Percentiles rank a stretch among this genome's conserved stretches.
Conservation (phyloP, 2,329 filamentous ascomycete genomes). For the Sporothrix pseudoabietina region DNA sequence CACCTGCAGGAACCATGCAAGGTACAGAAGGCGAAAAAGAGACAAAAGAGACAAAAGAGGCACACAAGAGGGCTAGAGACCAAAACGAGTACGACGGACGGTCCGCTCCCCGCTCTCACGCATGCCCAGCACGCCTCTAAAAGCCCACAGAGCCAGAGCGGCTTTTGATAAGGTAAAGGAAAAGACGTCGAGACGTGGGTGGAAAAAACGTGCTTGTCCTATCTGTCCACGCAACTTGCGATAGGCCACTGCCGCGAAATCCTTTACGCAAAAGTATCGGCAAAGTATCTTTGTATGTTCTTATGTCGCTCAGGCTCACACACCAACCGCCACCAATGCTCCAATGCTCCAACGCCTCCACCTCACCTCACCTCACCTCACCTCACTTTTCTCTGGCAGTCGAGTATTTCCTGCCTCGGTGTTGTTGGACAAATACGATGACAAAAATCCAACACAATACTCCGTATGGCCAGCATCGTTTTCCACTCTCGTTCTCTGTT, state of each 20-base stretch:
- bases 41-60: background rate
- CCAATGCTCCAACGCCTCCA: background rate
- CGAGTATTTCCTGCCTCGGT: background rate
- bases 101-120: background rate
- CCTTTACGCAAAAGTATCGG: background rate
- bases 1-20: constrained; percentile 32
- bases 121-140: constrained; percentile 14
- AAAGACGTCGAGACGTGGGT: background rate
- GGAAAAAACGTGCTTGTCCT: constrained; percentile 7
- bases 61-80: too few species aligned
- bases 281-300: background rate
- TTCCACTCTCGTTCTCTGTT: background rate
- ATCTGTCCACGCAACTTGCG: background rate
- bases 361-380: background rate
- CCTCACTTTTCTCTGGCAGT: background rate
- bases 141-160: background rate
- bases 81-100: background rate
- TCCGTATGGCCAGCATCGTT: background rate
- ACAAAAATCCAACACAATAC: too few species aligned
- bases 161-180: background rate
- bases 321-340: background rate
- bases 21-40: constrained; percentile 24
- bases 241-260: constrained; percentile 13
- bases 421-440: background rate
- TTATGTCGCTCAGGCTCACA: background rate